Conservation (phyloP, 2,329 filamentous ascomycete species). For the Aureobasidium zeae region DNA sequence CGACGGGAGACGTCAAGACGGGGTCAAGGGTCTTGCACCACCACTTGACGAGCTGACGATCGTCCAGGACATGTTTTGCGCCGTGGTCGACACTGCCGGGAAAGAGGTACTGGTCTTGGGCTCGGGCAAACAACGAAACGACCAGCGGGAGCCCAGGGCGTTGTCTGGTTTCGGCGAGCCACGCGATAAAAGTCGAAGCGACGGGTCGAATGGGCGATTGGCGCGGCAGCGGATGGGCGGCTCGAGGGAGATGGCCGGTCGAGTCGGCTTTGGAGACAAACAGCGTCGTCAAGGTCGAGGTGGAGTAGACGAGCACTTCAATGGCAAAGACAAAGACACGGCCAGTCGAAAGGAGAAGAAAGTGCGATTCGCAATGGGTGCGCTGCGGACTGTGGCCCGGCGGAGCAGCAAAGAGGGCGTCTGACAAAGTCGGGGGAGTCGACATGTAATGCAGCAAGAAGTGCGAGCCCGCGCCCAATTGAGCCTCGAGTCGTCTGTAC, state of each 20-base stretch:
- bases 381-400: constrained; percentile 61
- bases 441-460: constrained; percentile 80
- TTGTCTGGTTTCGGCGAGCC: constrained; percentile 59
- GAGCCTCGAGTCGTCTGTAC: constrained; percentile 41
- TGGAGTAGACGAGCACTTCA: constrained; percentile 79
- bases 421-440: constrained; percentile 65
- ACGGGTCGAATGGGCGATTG: constrained; percentile 67
- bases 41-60: constrained; percentile 84
- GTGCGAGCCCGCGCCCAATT: constrained; percentile 42
- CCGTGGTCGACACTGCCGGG: constrained; percentile 78
- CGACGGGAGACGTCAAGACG: constrained; percentile 41
- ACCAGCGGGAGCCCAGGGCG: constrained; percentile 59
- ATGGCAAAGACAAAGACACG: constrained; percentile 70
- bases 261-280: constrained; percentile 98
- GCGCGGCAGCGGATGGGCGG: constrained; percentile 49
- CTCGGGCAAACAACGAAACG: constrained; percentile 81
- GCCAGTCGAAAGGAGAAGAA: constrained; percentile 47
- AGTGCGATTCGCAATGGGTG: constrained; percentile 84
- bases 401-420: constrained; percentile 69
- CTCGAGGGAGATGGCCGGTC: constrained; percentile 69
- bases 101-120: constrained; percentile 91
- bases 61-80: constrained; percentile 84
- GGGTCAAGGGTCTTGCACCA: constrained; percentile 86
- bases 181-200: constrained; percentile 64
- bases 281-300: constrained; percentile 68